These are phyloP conservation scores for Lepiota venenata DNA, from an alignment of 768 basidiomycete species.

Conservation along the genomic window DNA sequence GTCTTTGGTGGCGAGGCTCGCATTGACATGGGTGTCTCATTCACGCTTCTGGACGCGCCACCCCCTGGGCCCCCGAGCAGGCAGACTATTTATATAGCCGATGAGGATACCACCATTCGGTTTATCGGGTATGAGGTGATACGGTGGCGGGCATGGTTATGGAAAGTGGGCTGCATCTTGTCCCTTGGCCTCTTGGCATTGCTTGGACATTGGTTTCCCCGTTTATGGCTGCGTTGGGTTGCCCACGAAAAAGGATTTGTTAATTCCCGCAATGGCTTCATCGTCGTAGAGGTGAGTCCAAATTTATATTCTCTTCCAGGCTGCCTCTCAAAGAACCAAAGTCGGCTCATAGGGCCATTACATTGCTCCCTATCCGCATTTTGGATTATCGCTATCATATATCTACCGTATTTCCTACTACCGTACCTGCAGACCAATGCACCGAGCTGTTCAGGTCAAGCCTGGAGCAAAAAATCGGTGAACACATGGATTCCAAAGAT, in stretches of 20 bases:
- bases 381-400: conserved; percentile 75
- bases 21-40: conserved; percentile 73
- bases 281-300: conserved; percentile 83
- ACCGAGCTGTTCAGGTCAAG: conserved; percentile 22
- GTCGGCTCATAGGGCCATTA: conserved; percentile 83
- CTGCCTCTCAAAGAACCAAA: conserved; percentile 32
- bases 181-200: conserved; percentile 74
- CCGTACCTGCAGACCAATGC: conserved; percentile 19
- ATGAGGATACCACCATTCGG: conserved; percentile 87
- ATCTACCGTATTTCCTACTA: conserved; percentile 71
- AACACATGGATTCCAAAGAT: conserved; percentile 27
- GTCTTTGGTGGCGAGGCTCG: conserved; percentile 83
- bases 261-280: conserved; percentile 62
- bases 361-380: conserved; percentile 66
- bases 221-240: conserved; percentile 86
- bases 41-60: conserved; percentile 63
- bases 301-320: not conserved
- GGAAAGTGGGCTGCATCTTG: conserved; percentile 67
- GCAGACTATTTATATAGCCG: conserved; percentile 81
- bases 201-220: conserved; percentile 92
- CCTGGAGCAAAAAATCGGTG: conserved; percentile 24
- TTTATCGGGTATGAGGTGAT: conserved; percentile 83
- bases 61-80: conserved; percentile 80
- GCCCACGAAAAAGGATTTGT: conserved; percentile 82
- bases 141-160: conserved; percentile 57